Evolutionary conservation across 2,329 filamentous ascomycete species (phyloP), one percentile per base, ranked within the genome.

Genomic region (Cercospora nicotianae): DNA sequence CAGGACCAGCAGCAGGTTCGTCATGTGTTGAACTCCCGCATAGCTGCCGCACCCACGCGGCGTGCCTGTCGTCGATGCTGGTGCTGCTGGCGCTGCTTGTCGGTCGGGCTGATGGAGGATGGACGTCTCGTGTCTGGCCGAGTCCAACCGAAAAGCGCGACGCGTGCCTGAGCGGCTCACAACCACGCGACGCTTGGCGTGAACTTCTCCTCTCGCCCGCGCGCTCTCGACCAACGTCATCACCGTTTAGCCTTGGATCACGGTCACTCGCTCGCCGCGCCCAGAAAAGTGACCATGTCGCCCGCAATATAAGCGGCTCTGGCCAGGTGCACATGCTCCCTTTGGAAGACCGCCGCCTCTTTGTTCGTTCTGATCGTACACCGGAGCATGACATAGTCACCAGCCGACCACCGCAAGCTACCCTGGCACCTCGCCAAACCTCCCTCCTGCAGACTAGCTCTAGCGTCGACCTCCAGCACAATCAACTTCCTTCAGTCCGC

Each of bases 1-100:
- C 72, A 97, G 87, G 78, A 96, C 88, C 77, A 88, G 87, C 77
- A 90, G 86, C 77, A 98, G 88, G 87, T 98, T 94, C 75, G 90
- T 93, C 92, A 96, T 96, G 64, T 60, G 82, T 79, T 68, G 26
- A 16, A 3, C 30, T 45, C 59, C 65, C 72, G 68, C 73, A 75
- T 72, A 69, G 69, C 74, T 70, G 70, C 60, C 65, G 66, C 66
- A 60, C 33, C 33, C 33, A 36, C 36, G 51, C 20, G 51, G 8
- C 20, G 20, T 39, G 33, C 33, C 33, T 39, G 33, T 39, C 3
- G 48, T 53, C 48, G 13, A 28, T 53, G 18, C 58, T 20, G 13
- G 58, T n/a, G 31, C 13, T 23, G 20, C 3, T n/a, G n/a, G n/a
- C n/a, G n/a, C n/a, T 31, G 55, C n/a, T 26, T 12, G 26, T 20